Evolutionary conservation across 2,329 filamentous ascomycete species (phyloP), one percentile per base, ranked within the genome.

Genomic region (Eutypella sp.): DNA sequence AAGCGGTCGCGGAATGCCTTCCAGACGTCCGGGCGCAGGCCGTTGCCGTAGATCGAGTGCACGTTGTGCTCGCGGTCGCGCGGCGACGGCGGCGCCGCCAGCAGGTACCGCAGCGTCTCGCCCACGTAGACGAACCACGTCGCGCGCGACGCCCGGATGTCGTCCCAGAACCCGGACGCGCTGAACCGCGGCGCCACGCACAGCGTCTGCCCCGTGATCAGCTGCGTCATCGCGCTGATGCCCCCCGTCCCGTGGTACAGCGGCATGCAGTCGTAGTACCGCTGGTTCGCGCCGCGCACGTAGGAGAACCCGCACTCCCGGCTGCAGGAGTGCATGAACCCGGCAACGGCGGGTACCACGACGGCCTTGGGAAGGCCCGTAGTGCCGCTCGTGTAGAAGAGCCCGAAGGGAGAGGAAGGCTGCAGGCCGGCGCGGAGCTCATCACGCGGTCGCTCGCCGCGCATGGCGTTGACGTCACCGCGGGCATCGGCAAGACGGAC

Each of bases 51-150:
- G 67, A 84, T 82, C 42, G 70, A 67, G 48, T 73, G 73, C 10
- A 85, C 71, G 4, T 67, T 68, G 65, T 87, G 82, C 13, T 75
- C 67, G 49, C 67, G 73, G 62, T 86, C 82, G 6, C 79, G 71
- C 0, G 79, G 72, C n/a, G 75, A 78, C 0, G 79, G 78, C 2
- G 85, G 84, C 2, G 78, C 78, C 1, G 85, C 81, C 11, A 90
- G 74, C 1, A 91, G 73, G 54, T 90, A 91, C 1, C 87, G 77
- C 6, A 86, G 78, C 0, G 84, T 88, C 62, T 91, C 87, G 56
- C 87, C 87, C 2, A 91, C 87, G 58, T 91, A 91, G 16, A 86
- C 79, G 54, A 90, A 87, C 57, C 79, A 78, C 0, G 85, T 89
- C 1, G 86, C 79, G 13, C 75, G 67, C 0, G 81, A 83, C 47